These are phyloP conservation scores for Schwanniomyces yamadae DNA, from an alignment of 805 yeast species.

Conservation along the genomic window DNA sequence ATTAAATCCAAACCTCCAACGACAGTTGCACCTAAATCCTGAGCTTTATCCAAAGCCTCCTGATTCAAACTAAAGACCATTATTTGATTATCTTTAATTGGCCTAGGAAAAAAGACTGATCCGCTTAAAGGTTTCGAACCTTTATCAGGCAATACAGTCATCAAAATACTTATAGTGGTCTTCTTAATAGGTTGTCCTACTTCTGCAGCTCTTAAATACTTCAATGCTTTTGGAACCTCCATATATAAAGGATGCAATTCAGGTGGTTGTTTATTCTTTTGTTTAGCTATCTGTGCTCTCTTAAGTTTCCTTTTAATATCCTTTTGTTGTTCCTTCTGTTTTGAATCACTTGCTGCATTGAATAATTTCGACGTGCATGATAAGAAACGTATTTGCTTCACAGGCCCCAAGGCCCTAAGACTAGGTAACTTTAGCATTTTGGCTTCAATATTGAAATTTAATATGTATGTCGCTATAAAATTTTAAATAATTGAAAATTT, in stretches of 20 bases:
- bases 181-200: conserved; percentile 78
- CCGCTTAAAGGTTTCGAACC: conserved; percentile 80
- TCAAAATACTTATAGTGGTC: conserved; percentile 62
- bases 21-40: conserved; percentile 56
- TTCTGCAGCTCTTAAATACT: conserved; percentile 83
- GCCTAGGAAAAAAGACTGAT: conserved; percentile 66
- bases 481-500: conserved; percentile 1
- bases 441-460: neutral
- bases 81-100: conserved; percentile 63
- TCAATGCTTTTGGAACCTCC: conserved; percentile 70
- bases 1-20: conserved; percentile 77
- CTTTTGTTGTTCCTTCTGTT: conserved; percentile 9
- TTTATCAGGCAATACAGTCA: conserved; percentile 65
- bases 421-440: conserved; percentile 5
- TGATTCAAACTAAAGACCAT: conserved; percentile 66
- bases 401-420: conserved; percentile 2
- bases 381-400: conserved; percentile 5
- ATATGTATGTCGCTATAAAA: neutral
- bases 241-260: conserved; percentile 60
- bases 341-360: conserved; percentile 2
- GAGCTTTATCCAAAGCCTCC: conserved; percentile 52
- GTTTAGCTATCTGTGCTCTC: conserved; percentile 22
- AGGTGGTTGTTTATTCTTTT: conserved; percentile 36
- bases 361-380: conserved; percentile 3
- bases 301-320: conserved; percentile 23